A percentile compares a stretch with the other conserved stretches of the same genome.
These are phyloP conservation scores for Aechmea fasciata DNA, from an alignment of 176 grass and related monocot species.

Conservation along the genomic window DNA sequence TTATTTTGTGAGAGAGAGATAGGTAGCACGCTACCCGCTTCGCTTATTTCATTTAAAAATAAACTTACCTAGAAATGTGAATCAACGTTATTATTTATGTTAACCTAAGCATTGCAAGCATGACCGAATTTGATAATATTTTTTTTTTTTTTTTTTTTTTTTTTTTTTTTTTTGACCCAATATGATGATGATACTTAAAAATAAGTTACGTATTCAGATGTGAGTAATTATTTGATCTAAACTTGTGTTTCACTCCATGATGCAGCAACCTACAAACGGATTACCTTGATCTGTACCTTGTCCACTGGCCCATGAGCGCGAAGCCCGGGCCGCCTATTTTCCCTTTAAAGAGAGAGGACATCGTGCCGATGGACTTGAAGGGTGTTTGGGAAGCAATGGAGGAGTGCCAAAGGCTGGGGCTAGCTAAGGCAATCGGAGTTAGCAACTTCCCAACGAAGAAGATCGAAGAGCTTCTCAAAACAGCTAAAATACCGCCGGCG, in stretches of 20 bases:
- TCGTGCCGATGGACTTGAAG: constrained; percentile 46
- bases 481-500: constrained; percentile 49
- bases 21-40: no score
- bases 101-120: no score
- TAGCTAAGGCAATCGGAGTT: constrained; percentile 57
- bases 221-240: neutral
- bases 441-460: constrained; percentile 68
- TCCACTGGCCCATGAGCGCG: constrained; percentile 50
- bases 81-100: no score
- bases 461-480: constrained; percentile 29
- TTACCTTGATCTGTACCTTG: constrained; percentile 69
- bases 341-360: constrained; percentile 9
- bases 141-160: no score
- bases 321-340: constrained; percentile 7
- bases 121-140: no score
- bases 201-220: neutral
- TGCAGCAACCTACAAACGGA: constrained; percentile 34
- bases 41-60: no score
- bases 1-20: no score
- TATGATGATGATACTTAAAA: no score
- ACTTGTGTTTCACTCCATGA: neutral
- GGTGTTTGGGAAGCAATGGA: constrained; percentile 76
- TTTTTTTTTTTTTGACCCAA: no score
- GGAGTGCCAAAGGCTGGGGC: constrained; percentile 62
- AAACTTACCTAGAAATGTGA: no score